A percentile compares a stretch with the other conserved stretches of the same genome.
These are phyloP conservation scores for Fusarium lyarnte DNA, from an alignment of 2,329 filamentous ascomycete genomes.

Conservation along the genomic window DNA sequence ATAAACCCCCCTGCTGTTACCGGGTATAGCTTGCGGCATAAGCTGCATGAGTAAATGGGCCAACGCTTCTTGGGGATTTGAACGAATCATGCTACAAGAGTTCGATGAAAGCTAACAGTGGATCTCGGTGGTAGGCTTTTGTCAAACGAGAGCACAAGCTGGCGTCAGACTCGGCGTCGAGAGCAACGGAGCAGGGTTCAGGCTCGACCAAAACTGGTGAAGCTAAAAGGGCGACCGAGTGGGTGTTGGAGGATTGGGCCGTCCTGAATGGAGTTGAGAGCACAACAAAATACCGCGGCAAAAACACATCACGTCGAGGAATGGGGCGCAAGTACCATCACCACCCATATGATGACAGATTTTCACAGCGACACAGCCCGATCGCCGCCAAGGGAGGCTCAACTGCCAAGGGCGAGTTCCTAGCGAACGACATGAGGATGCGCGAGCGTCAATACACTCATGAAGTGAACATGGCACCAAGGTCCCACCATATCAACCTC, in stretches of 20 bases:
- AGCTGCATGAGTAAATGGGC: constrained; percentile 15
- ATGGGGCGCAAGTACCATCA: constrained; percentile 24
- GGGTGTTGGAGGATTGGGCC: constrained; percentile 79
- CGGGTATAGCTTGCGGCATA: constrained; percentile 15
- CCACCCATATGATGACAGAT: constrained; percentile 25
- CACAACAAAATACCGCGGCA: constrained; percentile 80
- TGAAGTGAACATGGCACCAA: constrained; percentile 33
- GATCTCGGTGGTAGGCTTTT: constrained; percentile 49
- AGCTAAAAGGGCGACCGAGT: constrained; percentile 75
- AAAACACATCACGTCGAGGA: constrained; percentile 45
- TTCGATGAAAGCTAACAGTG: constrained; percentile 27
- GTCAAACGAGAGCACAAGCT: constrained; percentile 51
- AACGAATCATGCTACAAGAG: neutral
- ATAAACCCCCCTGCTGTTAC: neutral
- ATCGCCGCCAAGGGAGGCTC: constrained; percentile 46
- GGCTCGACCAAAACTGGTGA: constrained; percentile 41
- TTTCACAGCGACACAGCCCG: constrained; percentile 37
- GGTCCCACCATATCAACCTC: constrained; percentile 27
- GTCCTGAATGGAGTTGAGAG: constrained; percentile 79
- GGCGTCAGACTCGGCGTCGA: constrained; percentile 39
- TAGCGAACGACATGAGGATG: constrained; percentile 42
- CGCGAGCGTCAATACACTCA: constrained; percentile 38
- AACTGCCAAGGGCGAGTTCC: constrained; percentile 48
- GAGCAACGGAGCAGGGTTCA: constrained; percentile 5
- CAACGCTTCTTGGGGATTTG: constrained; percentile 10